phyloP scores from a whole-genome alignment of 352 stramenopile genomes.

The Phytophthora melonis region DNA sequence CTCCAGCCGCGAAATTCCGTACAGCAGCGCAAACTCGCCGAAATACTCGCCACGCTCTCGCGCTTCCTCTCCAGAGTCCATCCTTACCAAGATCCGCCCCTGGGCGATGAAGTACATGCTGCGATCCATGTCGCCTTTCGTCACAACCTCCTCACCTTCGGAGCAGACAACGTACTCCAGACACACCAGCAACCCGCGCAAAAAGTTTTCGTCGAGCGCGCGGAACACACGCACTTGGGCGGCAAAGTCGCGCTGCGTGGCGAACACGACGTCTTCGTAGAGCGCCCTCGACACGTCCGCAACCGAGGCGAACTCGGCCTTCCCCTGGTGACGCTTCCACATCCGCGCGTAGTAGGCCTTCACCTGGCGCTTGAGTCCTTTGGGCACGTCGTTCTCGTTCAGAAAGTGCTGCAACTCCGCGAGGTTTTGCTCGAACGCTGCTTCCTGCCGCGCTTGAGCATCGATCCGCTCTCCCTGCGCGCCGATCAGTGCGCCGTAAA shows the following conservation, averaged over 20 bases:
- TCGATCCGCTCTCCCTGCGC: conserved; percentile 65
- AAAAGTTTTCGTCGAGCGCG: conserved; percentile 62
- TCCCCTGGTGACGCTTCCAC: conserved; percentile 56
- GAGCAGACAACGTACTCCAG: conserved; percentile 75
- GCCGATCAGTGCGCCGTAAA: conserved; percentile 71
- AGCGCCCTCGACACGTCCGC: conserved; percentile 53
- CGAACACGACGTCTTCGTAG: conserved; percentile 68
- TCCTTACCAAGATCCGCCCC: conserved; percentile 69
- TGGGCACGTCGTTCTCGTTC: conserved; percentile 69
- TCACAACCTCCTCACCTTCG: conserved; percentile 68
- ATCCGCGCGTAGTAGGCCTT: conserved; percentile 77
- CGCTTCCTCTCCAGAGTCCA: conserved; percentile 49
- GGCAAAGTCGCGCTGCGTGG: conserved; percentile 57
- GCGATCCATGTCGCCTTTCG: conserved; percentile 70
- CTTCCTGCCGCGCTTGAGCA: conserved; percentile 50
- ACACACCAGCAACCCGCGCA: conserved; percentile 65
- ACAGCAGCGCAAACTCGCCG: conserved; percentile 65
- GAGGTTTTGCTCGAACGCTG: conserved; percentile 71
- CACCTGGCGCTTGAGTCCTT: conserved; percentile 70
- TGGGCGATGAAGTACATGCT: conserved; percentile 87
- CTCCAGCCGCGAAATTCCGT: conserved; percentile 67
- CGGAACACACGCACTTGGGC: conserved; percentile 63
- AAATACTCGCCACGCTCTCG: conserved; percentile 76
- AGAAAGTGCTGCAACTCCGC: conserved; percentile 77
- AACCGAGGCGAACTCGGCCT: conserved; percentile 63